Conservation (phyloP, 768 basidiomycete genomes). For the Paxillus involutus region DNA sequence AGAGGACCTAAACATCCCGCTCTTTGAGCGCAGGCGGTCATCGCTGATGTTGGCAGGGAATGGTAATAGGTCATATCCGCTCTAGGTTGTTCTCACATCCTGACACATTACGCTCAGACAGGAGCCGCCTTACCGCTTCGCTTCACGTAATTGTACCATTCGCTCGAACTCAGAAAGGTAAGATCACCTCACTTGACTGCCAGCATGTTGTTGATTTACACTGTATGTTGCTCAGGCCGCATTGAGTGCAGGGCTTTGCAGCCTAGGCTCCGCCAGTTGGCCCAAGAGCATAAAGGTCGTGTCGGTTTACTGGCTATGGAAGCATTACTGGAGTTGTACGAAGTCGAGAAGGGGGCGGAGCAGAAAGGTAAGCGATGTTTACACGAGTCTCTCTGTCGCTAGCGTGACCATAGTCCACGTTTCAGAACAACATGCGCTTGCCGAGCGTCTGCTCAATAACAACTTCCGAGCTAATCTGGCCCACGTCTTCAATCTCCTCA, state of each 20-base stretch:
- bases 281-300: conserved; percentile 1
- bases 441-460: neutral
- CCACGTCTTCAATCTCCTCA: conserved; percentile 10
- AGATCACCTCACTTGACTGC: neutral
- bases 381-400: neutral
- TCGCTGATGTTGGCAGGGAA: conserved; percentile 15
- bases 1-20: conserved; percentile 9
- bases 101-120: conserved; percentile 5
- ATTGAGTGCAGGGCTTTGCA: neutral
- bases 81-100: neutral
- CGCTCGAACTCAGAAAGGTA: conserved; percentile 18
- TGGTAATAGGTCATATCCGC: conserved; percentile 1
- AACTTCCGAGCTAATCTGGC: conserved; percentile 19
- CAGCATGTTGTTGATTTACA: too few relatives aligned
- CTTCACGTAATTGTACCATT: conserved; percentile 18
- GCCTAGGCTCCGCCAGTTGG: conserved; percentile 14
- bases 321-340: conserved; percentile 13
- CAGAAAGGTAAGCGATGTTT: neutral
- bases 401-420: neutral
- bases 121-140: conserved; percentile 9
- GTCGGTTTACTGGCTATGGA: conserved; percentile 23
- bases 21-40: conserved; percentile 7
- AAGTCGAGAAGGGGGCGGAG: neutral
- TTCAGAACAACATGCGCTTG: conserved; percentile 3
- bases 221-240: neutral